Evolutionary conservation across 2,329 filamentous ascomycete species (phyloP).

Genomic region (Mycosphaerella arachidis): DNA sequence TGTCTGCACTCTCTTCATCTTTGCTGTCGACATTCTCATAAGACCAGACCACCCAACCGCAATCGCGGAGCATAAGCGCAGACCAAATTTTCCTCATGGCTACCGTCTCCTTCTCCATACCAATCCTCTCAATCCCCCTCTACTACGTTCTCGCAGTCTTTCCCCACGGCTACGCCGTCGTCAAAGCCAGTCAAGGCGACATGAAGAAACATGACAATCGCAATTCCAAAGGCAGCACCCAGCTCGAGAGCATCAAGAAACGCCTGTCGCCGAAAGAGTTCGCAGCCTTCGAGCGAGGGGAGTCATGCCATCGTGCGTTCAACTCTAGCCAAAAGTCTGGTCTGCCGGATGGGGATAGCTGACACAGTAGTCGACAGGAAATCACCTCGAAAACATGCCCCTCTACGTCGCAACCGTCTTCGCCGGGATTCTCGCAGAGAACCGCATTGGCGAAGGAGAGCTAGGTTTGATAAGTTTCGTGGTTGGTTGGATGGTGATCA

Average conservation of each 20-base stretch:
- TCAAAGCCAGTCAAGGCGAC: slow-evolving; percentile 36
- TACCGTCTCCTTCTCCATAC: slow-evolving; percentile 30
- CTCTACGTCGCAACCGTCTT: slow-evolving; percentile 44
- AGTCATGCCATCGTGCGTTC: slow-evolving; percentile 38
- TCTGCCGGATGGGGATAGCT: background rate
- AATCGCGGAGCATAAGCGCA: background rate
- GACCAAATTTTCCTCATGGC: slow-evolving; percentile 5
- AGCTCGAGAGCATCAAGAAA: slow-evolving; percentile 36
- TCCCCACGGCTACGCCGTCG: slow-evolving; percentile 39
- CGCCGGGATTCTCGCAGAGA: slow-evolving; percentile 40
- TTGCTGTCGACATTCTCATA: background rate
- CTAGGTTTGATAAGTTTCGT: slow-evolving; percentile 36
- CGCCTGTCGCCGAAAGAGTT: slow-evolving; percentile 36
- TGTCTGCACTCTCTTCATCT: background rate
- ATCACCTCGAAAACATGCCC: slow-evolving; percentile 45
- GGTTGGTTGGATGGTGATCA: slow-evolving; percentile 34
- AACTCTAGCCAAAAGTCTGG: background rate
- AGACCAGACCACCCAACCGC: background rate
- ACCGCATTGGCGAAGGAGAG: slow-evolving; percentile 22
- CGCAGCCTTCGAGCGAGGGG: slow-evolving; percentile 42
- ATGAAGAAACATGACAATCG: slow-evolving; percentile 40
- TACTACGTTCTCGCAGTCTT: slow-evolving; percentile 41
- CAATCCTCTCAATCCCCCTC: slow-evolving; percentile 43
- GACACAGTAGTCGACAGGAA: slow-evolving; percentile 15
- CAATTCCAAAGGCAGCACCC: slow-evolving; percentile 38